Evolutionary conservation across 192 early-diverging fungal species (phyloP).

Genomic region (Thamnidium elegans): DNA sequence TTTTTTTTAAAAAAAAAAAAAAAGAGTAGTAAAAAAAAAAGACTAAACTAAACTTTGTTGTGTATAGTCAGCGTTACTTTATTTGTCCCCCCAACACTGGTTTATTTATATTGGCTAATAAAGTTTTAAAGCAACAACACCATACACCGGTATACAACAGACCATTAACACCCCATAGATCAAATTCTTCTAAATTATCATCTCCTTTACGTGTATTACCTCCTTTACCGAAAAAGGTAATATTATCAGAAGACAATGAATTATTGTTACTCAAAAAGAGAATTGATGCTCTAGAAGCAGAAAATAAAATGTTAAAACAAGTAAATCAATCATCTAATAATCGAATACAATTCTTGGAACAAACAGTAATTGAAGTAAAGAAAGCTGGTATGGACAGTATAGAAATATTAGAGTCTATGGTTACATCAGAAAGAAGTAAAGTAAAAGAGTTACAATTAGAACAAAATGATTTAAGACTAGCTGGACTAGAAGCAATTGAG

Average conservation of each 20-base stretch:
- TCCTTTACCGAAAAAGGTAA: conserved; percentile 12
- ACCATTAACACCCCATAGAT: conserved; percentile 10
- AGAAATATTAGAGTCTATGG: conserved; percentile 28
- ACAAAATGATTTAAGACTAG: conserved; percentile 30
- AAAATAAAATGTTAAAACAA: conserved; percentile 6
- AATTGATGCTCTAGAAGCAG: conserved; percentile 10
- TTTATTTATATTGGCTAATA: conserved; percentile 67
- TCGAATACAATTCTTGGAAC: conserved; percentile 16
- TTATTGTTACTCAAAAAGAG: background rate
- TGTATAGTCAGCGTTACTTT: conserved; percentile 61
- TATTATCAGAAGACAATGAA: background rate
- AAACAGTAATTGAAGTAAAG: conserved; percentile 25
- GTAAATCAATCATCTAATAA: background rate
- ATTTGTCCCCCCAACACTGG: conserved; percentile 63
- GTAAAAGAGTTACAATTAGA: conserved; percentile 22
- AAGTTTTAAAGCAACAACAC: conserved; percentile 22
- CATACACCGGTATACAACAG: background rate
- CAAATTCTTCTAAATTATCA: background rate
- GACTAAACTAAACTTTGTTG: background rate
- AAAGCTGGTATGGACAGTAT: conserved; percentile 34
- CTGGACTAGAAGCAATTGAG: conserved; percentile 37
- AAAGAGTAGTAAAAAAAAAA: too few species aligned
- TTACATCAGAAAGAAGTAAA: background rate
- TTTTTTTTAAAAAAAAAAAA: conserved; percentile 3
- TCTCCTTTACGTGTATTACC: conserved; percentile 5